Conservation (phyloP, 129 eudicot species). For the Tanacetum coccineum region DNA sequence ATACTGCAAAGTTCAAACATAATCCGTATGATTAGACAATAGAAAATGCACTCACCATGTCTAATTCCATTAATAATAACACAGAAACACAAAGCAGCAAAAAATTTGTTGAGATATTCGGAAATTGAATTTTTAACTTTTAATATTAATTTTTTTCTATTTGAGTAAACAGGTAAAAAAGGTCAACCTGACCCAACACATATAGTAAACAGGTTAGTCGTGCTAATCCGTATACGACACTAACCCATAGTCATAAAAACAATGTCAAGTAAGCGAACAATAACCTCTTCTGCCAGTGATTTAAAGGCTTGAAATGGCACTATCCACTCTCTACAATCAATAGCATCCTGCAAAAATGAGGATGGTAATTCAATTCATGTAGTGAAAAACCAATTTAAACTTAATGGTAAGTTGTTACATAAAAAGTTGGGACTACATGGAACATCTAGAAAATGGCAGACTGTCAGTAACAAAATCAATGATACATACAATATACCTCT, state of each 20-base stretch:
- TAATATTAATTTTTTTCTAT: no score
- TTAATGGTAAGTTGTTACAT: not conserved
- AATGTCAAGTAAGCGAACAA: not conserved
- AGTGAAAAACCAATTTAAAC: not conserved
- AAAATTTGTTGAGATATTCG: no score
- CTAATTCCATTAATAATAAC: no score
- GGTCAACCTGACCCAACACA: no score
- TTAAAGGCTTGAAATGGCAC: slow-evolving; percentile 89
- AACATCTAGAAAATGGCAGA: not conserved
- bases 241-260: not conserved
- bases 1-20: slow-evolving; percentile 48
- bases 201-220: no score
- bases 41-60: not conserved
- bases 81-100: no score
- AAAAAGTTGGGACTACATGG: not conserved
- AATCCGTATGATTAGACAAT: not conserved
- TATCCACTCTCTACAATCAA: slow-evolving; percentile 98
- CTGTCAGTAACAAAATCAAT: not conserved
- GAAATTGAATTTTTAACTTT: no score
- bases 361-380: not conserved
- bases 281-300: slow-evolving; percentile 95
- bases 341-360: slow-evolving; percentile 75
- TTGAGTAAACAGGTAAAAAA: no score
- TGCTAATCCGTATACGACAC: no score
- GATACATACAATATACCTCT: slow-evolving; percentile 50